These are phyloP conservation scores for Gynandropsis gynandra DNA, from an alignment of 345 rosid species.

Conservation along the genomic window DNA sequence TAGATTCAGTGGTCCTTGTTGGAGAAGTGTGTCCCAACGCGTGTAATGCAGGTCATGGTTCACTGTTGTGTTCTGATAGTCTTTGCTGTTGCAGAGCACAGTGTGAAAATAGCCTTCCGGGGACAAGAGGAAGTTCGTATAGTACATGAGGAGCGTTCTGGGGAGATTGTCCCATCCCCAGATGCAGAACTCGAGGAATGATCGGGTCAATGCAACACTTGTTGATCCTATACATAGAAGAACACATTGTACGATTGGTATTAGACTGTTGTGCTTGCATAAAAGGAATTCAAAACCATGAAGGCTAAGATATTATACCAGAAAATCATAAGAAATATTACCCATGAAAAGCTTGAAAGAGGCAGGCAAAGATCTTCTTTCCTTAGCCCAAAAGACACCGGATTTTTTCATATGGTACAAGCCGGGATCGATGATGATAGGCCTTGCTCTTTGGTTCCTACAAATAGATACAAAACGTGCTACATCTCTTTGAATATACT, in stretches of 20 bases:
- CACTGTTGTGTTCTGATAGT: conserved; percentile 77
- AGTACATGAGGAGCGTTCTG: conserved; percentile 83
- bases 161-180: conserved; percentile 99
- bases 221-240: conserved; percentile 52
- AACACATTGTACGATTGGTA: not conserved
- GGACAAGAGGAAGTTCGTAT: conserved; percentile 74
- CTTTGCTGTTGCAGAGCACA: conserved; percentile 82
- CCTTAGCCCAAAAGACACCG: conserved; percentile 81
- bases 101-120: conserved; percentile 89
- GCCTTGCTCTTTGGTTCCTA: conserved; percentile 82
- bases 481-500: not conserved
- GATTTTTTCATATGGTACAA: conserved; percentile 81
- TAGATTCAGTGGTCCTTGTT: conserved; percentile 50
- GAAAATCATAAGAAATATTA: conserved; percentile 21
- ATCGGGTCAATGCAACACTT: conserved; percentile 63
- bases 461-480: conserved; percentile 7
- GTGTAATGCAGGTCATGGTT: conserved; percentile 77
- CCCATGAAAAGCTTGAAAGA: conserved; percentile 85
- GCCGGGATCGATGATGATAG: conserved; percentile 82
- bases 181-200: conserved; percentile 80
- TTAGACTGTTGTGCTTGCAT: not conserved
- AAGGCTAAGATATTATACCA: not conserved
- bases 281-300: not conserved
- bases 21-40: conserved; percentile 75
- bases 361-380: conserved; percentile 77